Evolutionary conservation across 768 basidiomycete genomes (phyloP), one percentile per base, ranked within the genome.

Genomic region (Phallus indusiatus): DNA sequence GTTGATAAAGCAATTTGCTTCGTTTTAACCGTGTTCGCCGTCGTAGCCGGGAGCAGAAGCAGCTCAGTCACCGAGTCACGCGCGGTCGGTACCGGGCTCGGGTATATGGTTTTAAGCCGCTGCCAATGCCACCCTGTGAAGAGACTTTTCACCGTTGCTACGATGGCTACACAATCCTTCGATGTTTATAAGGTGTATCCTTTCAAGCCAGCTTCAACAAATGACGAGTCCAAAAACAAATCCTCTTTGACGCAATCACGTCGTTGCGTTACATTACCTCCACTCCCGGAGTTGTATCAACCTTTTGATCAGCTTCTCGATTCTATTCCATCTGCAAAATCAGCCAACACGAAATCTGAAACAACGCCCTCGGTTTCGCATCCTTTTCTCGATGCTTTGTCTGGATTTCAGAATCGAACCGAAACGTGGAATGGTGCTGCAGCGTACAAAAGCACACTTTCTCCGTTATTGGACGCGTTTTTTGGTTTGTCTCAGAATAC

Each of bases 391-490:
- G 75, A 78, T 10, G 82, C 81, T 0, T 72, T 86, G 28, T 70
- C 68, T 59, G 65, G 69, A 0, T 74, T 69, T 7, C 61, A 74
- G 1, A 71, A 80, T 61, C 80, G 68, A 14, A 79, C 76, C 5
- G 63, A 70, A 22, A 86, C 85, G 2, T 65, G 66, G 18, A 87
- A 86, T 55, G 37, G 24, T 4, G 78, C 85, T 5, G 76, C 75
- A 6, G 75, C 84, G 0, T 80, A 74, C 62, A 67, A 60, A 48
- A 81, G 82, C 7, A 85, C 85, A 0, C 67, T 70, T 16, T 80
- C 76, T 2, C 46, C 78, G 0, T 78, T 76, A 0, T 73, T 86
- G 1, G 81, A 86, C 62, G 83, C 82, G 0, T 86, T 85, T 68
- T 68, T 77, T n/a, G 62, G 65, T 17, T 62, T 85, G 16, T 68